phyloP scores from a whole-genome alignment of 2,329 filamentous ascomycete species.

The Xylariales sp. region DNA sequence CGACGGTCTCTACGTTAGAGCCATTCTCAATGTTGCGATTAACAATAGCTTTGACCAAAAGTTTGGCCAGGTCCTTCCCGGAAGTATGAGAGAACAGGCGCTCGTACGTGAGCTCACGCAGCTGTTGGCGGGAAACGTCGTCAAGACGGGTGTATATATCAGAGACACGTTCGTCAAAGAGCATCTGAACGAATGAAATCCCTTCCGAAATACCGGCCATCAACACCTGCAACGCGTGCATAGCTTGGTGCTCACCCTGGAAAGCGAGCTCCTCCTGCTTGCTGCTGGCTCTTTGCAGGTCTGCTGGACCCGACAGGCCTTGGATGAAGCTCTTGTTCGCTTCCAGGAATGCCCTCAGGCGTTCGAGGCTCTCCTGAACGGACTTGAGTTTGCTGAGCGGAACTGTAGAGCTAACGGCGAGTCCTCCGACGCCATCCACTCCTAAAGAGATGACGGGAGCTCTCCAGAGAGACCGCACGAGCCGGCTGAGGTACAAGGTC shows the following conservation, averaged over 20 bases:
- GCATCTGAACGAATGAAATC: slow-evolving; percentile 89
- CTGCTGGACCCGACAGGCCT: slow-evolving; percentile 85
- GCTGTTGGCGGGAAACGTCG: slow-evolving; percentile 61
- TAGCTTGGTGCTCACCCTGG: slow-evolving; percentile 89
- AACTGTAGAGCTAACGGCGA: slow-evolving; percentile 65
- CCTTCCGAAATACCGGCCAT: slow-evolving; percentile 92
- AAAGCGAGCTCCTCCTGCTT: slow-evolving; percentile 89
- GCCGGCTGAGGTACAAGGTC: slow-evolving; percentile 78
- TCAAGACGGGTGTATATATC: slow-evolving; percentile 81
- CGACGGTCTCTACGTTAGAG: slow-evolving; percentile 94
- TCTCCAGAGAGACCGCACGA: slow-evolving; percentile 89
- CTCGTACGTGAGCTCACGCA: slow-evolving; percentile 80
- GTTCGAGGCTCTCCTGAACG: slow-evolving; percentile 77
- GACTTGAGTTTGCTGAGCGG: slow-evolving; percentile 62
- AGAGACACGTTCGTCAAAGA: slow-evolving; percentile 89
- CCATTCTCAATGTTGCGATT: slow-evolving; percentile 97
- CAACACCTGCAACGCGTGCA: slow-evolving; percentile 79
- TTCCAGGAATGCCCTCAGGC: slow-evolving; percentile 76
- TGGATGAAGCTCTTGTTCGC: slow-evolving; percentile 90
- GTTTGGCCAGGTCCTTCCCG: slow-evolving; percentile 86
- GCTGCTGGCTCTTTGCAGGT: slow-evolving; percentile 70
- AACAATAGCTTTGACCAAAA: slow-evolving; percentile 95
- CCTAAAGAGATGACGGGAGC: slow-evolving; percentile 62
- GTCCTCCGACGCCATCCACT: slow-evolving; percentile 49
- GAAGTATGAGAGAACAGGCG: slow-evolving; percentile 73